Evolutionary conservation across 129 eudicot species (phyloP).

Genomic region (Centaurea solstitialis): DNA sequence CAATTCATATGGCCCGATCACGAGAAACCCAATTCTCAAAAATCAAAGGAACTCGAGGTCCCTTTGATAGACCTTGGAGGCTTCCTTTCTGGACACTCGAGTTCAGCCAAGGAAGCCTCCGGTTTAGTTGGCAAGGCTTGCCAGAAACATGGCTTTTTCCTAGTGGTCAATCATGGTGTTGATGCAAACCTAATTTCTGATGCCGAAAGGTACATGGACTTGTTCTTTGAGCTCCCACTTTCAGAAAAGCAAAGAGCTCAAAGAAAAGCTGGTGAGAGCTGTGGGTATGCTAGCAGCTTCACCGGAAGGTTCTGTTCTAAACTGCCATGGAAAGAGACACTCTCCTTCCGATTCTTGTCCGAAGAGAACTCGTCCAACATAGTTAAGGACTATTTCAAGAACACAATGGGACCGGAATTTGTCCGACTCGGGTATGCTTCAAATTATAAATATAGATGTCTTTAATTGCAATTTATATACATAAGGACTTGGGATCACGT

Average conservation of each 20-base stretch:
- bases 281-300: conserved; percentile 90
- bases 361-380: conserved; percentile 35
- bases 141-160: conserved; percentile 76
- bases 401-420: conserved; percentile 58
- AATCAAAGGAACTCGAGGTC: conserved; percentile 36
- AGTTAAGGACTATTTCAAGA: conserved; percentile 52
- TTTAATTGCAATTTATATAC: not conserved
- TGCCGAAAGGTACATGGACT: conserved; percentile 72
- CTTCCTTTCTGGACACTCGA: conserved; percentile 57
- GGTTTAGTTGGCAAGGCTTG: conserved; percentile 63
- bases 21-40: conserved; percentile 52
- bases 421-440: conserved; percentile 47
- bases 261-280: conserved; percentile 69
- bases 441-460: not conserved
- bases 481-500: too few species aligned
- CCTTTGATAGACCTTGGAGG: conserved; percentile 68
- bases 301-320: conserved; percentile 76
- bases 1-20: conserved; percentile 61
- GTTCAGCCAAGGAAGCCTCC: conserved; percentile 44
- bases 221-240: conserved; percentile 62
- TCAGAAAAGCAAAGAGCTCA: conserved; percentile 65
- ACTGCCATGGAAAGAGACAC: conserved; percentile 94
- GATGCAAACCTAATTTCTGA: conserved; percentile 45
- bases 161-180: conserved; percentile 77
- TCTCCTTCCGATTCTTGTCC: conserved; percentile 60